A percentile compares a stretch with the other conserved stretches of the same genome.
Conservation (phyloP, 352 stramenopile genomes). For the Phytophthora sp. region DNA sequence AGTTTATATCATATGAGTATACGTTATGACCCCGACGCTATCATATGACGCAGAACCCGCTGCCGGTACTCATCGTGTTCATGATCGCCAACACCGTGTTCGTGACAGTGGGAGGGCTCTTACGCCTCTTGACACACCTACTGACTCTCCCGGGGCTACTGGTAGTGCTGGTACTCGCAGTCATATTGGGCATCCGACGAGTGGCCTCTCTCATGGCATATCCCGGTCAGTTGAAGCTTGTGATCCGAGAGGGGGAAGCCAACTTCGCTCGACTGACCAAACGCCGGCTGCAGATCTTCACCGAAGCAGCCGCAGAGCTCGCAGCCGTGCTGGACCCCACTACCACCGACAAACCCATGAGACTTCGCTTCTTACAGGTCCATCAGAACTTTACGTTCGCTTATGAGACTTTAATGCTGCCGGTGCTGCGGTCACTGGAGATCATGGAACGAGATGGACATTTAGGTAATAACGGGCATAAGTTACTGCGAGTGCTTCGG, state of each 20-base stretch:
- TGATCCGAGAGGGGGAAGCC: conserved; percentile 81
- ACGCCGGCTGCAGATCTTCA: conserved; percentile 70
- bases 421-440: conserved; percentile 64
- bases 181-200: conserved; percentile 48
- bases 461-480: conserved; percentile 53
- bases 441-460: conserved; percentile 47
- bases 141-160: conserved; percentile 64
- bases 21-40: neutral
- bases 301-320: conserved; percentile 66
- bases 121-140: conserved; percentile 52
- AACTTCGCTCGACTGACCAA: conserved; percentile 79
- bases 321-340: conserved; percentile 42
- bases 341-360: conserved; percentile 24
- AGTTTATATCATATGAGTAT: conserved; percentile 6
- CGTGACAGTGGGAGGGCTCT: conserved; percentile 58
- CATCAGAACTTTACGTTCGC: conserved; percentile 76
- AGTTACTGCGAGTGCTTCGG: conserved; percentile 49
- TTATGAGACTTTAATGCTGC: conserved; percentile 65
- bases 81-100: conserved; percentile 64
- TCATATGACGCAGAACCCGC: conserved; percentile 56
- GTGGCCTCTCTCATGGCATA: conserved; percentile 70
- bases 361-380: conserved; percentile 65
- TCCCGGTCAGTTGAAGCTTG: conserved; percentile 75
- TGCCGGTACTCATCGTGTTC: conserved; percentile 59
- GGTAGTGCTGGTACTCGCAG: conserved; percentile 43